Percentiles rank a stretch among this genome's conserved stretches.
These are phyloP conservation scores for Neurospora hispaniola DNA, from an alignment of 495 filamentous ascomycete species.

Conservation along the genomic window DNA sequence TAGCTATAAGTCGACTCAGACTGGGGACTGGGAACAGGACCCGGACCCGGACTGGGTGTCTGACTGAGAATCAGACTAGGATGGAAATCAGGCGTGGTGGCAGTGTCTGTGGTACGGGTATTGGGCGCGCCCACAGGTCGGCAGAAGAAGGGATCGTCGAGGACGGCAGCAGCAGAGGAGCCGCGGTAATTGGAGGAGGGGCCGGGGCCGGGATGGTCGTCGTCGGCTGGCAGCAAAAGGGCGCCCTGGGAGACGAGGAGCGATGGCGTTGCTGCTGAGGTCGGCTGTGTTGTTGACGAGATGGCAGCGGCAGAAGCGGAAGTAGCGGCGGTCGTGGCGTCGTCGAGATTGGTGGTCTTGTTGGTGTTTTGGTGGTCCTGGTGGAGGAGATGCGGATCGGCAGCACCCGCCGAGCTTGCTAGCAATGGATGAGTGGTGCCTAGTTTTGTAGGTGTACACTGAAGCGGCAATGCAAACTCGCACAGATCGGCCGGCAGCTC, in stretches of 20 bases:
- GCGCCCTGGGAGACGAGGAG: conserved; percentile 13
- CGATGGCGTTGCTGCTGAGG: conserved; percentile 5
- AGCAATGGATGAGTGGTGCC: background rate
- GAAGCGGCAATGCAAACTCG: background rate
- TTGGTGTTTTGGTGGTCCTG: background rate
- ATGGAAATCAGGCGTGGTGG: conserved; percentile 5
- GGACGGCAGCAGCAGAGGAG: conserved; percentile 30
- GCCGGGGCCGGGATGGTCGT: conserved; percentile 16
- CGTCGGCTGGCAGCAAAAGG: conserved; percentile 17
- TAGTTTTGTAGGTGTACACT: background rate
- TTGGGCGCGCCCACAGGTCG: conserved; percentile 12
- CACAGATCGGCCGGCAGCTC: background rate
- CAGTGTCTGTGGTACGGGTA: conserved; percentile 1
- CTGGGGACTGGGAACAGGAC: conserved; percentile 1
- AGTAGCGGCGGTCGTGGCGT: conserved; percentile 3
- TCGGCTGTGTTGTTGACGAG: conserved; percentile 6
- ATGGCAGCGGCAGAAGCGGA: background rate
- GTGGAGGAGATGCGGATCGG: background rate
- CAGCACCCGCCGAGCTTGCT: background rate
- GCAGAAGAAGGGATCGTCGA: conserved; percentile 39
- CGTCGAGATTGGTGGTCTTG: background rate
- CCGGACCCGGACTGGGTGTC: background rate
- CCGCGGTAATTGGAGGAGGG: conserved; percentile 22
- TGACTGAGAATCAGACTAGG: background rate
- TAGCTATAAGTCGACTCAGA: conserved; percentile 5